Evolutionary conservation across 2,329 filamentous ascomycete genomes (phyloP), one percentile per base, ranked within the genome.

Genomic region (Lachnellula subtilissima): DNA sequence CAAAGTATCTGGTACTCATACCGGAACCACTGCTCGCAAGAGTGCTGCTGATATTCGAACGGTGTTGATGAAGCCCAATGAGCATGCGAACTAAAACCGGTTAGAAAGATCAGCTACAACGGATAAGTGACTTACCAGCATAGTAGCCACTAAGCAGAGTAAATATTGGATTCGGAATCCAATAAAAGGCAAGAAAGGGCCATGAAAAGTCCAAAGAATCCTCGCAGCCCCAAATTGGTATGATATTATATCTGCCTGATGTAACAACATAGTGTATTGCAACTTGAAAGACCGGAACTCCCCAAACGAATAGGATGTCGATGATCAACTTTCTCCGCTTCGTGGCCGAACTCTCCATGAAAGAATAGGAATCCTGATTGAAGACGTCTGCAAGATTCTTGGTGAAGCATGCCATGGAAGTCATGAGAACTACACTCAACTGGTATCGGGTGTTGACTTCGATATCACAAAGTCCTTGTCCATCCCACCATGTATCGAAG

Each of bases 391-490:
- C 82, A 15, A 89, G 75, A 48, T 76, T 79, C 48, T 82, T 76
- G 56, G 86, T 78, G 50, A 89, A 80, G 65, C 84, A 82, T 23
- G 76, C 70, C 8, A 84, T 66, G 6, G 78, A 74, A 8, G 79
- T 78, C 3, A 80, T 73, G 15, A 83, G 69, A 1, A 77, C 82
- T 1, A 82, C 74, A 17, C 75, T 74, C 8, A 75, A 71, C 3
- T 78, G 82, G 23, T 81, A 73, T 56, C 79, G 75, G 36, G 88
- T 64, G 59, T 85, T 83, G 53, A 78, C 74, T 62, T 87, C 77
- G 49, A 89, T 72, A 67, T 89, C 86, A 70, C 86, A 89, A 56
- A 86, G 78, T 2, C 77, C 78, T 5, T 68, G 65, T 4, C 86
- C 86, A 2, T 54, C 52, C 77, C 78, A 89, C 78, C 79, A 88